phyloP scores from a whole-genome alignment of 140 eudicot species.

The Bidens hawaiensis region DNA sequence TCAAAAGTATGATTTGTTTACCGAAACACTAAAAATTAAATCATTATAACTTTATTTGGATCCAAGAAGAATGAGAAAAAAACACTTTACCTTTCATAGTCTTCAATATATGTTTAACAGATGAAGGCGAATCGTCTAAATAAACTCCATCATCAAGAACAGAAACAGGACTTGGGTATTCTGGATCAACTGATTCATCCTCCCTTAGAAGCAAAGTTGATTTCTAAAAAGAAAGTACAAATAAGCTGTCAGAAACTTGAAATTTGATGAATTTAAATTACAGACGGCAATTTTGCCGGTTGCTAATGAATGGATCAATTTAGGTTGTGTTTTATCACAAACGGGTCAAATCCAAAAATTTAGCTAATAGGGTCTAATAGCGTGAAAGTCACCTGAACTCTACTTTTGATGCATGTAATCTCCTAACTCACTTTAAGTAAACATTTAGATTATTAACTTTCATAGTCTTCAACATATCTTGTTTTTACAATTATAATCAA shows the following conservation, averaged over 20 bases:
- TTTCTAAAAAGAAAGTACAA: slow-evolving; percentile 31
- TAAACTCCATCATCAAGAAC: slow-evolving; percentile 65
- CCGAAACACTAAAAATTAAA: background rate
- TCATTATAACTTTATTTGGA: background rate
- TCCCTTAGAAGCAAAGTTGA: slow-evolving; percentile 33
- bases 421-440: background rate
- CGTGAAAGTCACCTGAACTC: background rate
- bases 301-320: background rate
- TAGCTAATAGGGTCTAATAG: background rate
- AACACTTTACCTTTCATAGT: slow-evolving; percentile 37
- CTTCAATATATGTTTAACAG: slow-evolving; percentile 45
- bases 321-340: background rate
- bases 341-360: background rate
- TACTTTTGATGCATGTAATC: background rate
- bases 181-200: slow-evolving; percentile 55
- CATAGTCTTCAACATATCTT: background rate
- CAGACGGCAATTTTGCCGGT: background rate
- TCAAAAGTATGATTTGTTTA: background rate
- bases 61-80: background rate
- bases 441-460: background rate
- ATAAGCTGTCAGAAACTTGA: background rate
- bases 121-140: slow-evolving; percentile 72
- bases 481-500: background rate
- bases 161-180: slow-evolving; percentile 85
- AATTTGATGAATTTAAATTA: slow-evolving; percentile 1